Evolutionary conservation across 805 yeast genomes (phyloP), one percentile per base, ranked within the genome.

Genomic region (Metschnikowia lunata): DNA sequence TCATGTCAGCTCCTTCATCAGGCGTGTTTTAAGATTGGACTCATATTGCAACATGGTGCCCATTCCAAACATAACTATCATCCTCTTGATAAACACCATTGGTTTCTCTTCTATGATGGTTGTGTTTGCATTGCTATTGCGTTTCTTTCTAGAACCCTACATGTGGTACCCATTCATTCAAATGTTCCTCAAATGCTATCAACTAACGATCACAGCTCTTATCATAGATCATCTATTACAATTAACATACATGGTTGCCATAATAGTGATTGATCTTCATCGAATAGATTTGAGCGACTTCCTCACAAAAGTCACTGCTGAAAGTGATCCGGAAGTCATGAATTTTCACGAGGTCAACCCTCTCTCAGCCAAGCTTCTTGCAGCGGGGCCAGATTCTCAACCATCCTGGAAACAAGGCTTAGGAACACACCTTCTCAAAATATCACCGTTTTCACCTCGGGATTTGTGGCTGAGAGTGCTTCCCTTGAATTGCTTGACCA

Each of bases 221-320:
- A 27, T 78, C 1, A 61, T 82, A 33, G 87, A 84, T 50, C 84
- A 79, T 56, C 45, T 75, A 6, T 63, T 87, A 32, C 88, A 82
- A 51, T 57, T 80, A 39, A 77, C 90, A 1, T 86, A 72, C 59
- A 76, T 85, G 46, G 67, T 81, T 1, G 80, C 88, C 0, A 78
- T 85, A 1, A 64, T 86, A 28, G 72, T 83, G 13, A 76, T 87
- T 32, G 95, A 88, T 63, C 64, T 82, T 28, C 74, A 82, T 37
- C 71, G 88, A 42, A 60, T 76, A 26, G 90, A 83, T 51, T 68
- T 83, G 13, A 75, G 75, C 12, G 88, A 82, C 47, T 58, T 81
- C 18, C 42, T 43, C 13, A 42, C 42, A n/a, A 42, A 42, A 29
- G 41, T 35, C 4, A 15, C 27, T 11, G 26, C 41, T 4, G 40